Conservation (phyloP, 2,329 filamentous ascomycete genomes). For the Tolypocladium endophyticum region DNA sequence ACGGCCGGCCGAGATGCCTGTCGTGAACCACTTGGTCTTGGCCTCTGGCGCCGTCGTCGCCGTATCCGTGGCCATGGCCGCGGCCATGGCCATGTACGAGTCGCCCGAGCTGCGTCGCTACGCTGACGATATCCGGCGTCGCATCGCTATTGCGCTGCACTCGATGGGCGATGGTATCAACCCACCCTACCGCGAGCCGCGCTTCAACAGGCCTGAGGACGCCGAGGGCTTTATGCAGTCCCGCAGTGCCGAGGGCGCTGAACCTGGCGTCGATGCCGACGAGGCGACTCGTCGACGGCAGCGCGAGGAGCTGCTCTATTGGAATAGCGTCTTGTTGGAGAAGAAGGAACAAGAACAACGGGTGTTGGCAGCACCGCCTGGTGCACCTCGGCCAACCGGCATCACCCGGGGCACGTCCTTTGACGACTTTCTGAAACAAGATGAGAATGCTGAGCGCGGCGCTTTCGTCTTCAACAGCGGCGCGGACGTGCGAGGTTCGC, state of each 20-base stretch:
- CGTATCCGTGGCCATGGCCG: conserved; percentile 45
- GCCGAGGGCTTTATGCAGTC: conserved; percentile 52
- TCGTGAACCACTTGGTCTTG: conserved; percentile 43
- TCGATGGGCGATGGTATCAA: conserved; percentile 47
- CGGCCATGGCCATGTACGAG: conserved; percentile 52
- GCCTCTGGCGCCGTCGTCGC: conserved; percentile 48
- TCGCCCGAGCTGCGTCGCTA: conserved; percentile 52
- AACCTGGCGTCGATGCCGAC: conserved; percentile 47
- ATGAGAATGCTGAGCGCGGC: conserved; percentile 40
- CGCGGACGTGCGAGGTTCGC: conserved; percentile 28
- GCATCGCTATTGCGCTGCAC: conserved; percentile 50
- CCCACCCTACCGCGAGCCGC: conserved; percentile 36
- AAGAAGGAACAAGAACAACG: conserved; percentile 26
- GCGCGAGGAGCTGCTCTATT: conserved; percentile 55
- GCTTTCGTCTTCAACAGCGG: conserved; percentile 49
- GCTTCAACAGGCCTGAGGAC: conserved; percentile 57
- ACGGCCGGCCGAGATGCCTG: conserved; percentile 31
- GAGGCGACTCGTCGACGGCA: conserved; percentile 50
- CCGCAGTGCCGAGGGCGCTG: conserved; percentile 27
- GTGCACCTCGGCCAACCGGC: not conserved
- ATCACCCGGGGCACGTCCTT: conserved; percentile 32
- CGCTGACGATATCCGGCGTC: conserved; percentile 49
- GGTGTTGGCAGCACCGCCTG: not conserved
- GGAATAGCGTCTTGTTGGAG: conserved; percentile 46
- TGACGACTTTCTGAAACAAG: conserved; percentile 47